Conservation (phyloP, 2,329 filamentous ascomycete genomes). For the Diaporthe ilicicola region DNA sequence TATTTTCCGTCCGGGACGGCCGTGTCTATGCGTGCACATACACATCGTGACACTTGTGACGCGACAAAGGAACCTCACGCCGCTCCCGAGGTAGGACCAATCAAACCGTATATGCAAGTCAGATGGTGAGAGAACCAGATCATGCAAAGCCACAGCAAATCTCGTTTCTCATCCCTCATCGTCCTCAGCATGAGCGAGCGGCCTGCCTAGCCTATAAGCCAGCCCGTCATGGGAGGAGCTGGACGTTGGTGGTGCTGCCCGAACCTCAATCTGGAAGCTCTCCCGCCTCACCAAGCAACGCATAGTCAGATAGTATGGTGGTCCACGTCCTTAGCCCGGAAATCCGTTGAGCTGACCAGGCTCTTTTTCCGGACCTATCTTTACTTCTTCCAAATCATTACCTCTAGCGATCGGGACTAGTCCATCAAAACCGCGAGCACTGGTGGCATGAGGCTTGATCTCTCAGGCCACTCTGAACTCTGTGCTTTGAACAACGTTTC, state of each 20-base stretch:
- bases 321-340: neutral
- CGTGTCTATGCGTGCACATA: neutral
- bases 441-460: neutral
- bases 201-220: slow-evolving; percentile 9
- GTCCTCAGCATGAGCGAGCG: slow-evolving; percentile 5
- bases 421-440: neutral
- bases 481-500: neutral
- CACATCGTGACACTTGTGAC: slow-evolving; percentile 4
- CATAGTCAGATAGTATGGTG: neutral
- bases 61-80: slow-evolving; percentile 3
- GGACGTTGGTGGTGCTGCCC: neutral
- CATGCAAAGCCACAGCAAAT: slow-evolving; percentile 15
- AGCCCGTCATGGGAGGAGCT: neutral
- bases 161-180: slow-evolving; percentile 3
- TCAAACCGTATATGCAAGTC: slow-evolving; percentile 18
- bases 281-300: slow-evolving; percentile 2
- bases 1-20: neutral
- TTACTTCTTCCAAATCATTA: slow-evolving; percentile 16
- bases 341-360: neutral
- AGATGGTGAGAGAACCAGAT: slow-evolving; percentile 19
- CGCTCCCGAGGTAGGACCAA: slow-evolving; percentile 17
- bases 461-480: neutral
- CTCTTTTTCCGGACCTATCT: neutral
- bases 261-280: slow-evolving; percentile 5
- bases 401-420: slow-evolving; percentile 1